A percentile compares a stretch with the other conserved stretches of the same genome.
phyloP scores from a whole-genome alignment of 768 basidiomycete species.

The Auricularia heimuer region DNA sequence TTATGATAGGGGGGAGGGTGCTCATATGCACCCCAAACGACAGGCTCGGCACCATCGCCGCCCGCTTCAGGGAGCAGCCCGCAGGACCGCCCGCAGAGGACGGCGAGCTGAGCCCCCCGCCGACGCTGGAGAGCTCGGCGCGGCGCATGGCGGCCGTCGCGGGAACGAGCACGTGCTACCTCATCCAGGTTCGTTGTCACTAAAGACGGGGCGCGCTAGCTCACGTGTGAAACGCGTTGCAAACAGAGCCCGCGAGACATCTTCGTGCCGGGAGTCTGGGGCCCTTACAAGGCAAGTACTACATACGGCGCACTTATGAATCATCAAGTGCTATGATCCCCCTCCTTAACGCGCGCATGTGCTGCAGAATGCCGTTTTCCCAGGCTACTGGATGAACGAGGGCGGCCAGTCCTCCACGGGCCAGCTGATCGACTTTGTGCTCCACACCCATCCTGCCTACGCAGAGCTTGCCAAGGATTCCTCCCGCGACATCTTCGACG shows the following conservation, averaged over 20 bases:
- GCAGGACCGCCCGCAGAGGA: slow-evolving; percentile 38
- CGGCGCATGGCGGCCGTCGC: slow-evolving; percentile 87
- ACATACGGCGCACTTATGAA: too few relatives aligned
- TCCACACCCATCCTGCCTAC: slow-evolving; percentile 86
- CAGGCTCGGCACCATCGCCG: slow-evolving; percentile 93
- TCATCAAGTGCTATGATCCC: too few relatives aligned
- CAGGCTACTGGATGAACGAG: slow-evolving; percentile 99
- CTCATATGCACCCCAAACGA: slow-evolving; percentile 36
- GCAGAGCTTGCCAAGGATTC: slow-evolving; percentile 53
- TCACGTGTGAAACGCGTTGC: background rate
- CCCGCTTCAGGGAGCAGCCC: slow-evolving; percentile 42
- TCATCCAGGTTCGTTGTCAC: slow-evolving; percentile 50
- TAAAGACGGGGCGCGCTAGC: background rate
- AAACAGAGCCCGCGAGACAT: slow-evolving; percentile 65
- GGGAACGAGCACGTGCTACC: slow-evolving; percentile 93
- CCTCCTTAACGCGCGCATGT: slow-evolving; percentile 7
- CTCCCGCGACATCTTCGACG: slow-evolving; percentile 27
- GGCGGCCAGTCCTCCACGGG: slow-evolving; percentile 98
- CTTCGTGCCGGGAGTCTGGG: slow-evolving; percentile 90
- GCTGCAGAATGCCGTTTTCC: slow-evolving; percentile 71
- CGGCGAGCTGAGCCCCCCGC: background rate
- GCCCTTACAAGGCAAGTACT: slow-evolving; percentile 55
- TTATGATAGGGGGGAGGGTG: too few relatives aligned
- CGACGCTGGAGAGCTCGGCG: slow-evolving; percentile 54
- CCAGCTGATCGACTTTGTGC: slow-evolving; percentile 90